Conservation (phyloP, 106 monocot species). For the Alisma plantagoaquatica region DNA sequence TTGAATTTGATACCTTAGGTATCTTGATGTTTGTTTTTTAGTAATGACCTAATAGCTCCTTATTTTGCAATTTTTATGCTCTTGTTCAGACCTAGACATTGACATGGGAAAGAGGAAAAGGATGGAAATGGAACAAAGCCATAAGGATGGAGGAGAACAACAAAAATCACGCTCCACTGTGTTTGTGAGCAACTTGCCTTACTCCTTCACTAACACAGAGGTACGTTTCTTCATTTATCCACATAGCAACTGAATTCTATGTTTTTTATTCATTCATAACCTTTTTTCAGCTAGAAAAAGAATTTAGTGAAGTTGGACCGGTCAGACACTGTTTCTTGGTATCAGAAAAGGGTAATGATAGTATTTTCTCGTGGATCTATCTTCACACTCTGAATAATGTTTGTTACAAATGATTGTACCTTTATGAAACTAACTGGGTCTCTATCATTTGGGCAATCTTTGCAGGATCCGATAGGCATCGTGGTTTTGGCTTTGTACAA, state of each 20-base stretch:
- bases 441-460: not conserved
- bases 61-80: no score
- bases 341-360: constrained; percentile 51
- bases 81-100: no score
- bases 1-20: no score
- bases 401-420: not conserved
- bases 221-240: constrained; percentile 16
- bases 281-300: constrained; percentile 44
- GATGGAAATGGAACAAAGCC: constrained; percentile 19
- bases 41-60: no score
- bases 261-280: not conserved
- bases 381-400: no score
- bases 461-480: constrained; percentile 14
- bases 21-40: no score
- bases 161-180: constrained; percentile 39
- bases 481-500: constrained; percentile 16
- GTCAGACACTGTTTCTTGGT: constrained; percentile 88
- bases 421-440: not conserved
- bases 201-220: constrained; percentile 45
- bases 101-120: constrained; percentile 44
- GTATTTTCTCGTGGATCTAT: no score
- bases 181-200: constrained; percentile 71
- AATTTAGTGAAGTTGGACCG: constrained; percentile 86
- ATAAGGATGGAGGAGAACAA: not conserved
- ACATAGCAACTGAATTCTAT: not conserved